Conservation (phyloP, 495 filamentous ascomycete genomes). For the Emericellopsis terricola region DNA sequence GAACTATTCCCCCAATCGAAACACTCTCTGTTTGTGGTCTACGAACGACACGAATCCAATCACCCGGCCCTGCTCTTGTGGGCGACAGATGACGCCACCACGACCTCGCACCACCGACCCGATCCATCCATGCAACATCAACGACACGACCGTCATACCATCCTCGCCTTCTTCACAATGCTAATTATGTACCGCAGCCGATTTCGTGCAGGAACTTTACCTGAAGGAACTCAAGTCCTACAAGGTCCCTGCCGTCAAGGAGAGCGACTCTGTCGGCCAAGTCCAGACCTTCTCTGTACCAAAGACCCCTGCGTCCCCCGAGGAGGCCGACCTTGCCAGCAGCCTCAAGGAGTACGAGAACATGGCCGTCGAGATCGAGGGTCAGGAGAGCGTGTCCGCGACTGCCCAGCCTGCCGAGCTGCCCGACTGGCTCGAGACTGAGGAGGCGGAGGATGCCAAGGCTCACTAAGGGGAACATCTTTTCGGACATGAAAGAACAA, state of each 20-base stretch:
- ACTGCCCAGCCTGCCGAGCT: slow-evolving; percentile 16
- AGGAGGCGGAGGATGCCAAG: slow-evolving; percentile 23
- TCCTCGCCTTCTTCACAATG: too few species aligned
- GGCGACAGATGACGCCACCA: not conserved
- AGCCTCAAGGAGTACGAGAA: slow-evolving; percentile 86
- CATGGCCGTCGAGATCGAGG: slow-evolving; percentile 88
- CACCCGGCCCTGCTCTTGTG: too few species aligned
- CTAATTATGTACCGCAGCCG: slow-evolving; percentile 35
- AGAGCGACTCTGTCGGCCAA: slow-evolving; percentile 71
- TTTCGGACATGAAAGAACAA: not conserved
- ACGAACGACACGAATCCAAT: too few species aligned
- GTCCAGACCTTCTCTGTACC: slow-evolving; percentile 76
- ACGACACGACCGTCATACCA: too few species aligned
- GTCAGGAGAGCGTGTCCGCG: slow-evolving; percentile 35
- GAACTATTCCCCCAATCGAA: slow-evolving; percentile 10
- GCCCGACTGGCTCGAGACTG: slow-evolving; percentile 31
- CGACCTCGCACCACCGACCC: not conserved
- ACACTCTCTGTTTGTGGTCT: too few species aligned
- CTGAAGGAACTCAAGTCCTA: slow-evolving; percentile 83
- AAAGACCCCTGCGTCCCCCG: slow-evolving; percentile 65
- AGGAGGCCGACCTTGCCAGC: slow-evolving; percentile 77
- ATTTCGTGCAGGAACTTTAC: slow-evolving; percentile 94
- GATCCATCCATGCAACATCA: not conserved
- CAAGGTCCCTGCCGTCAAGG: slow-evolving; percentile 72
- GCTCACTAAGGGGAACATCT: slow-evolving; percentile 14